phyloP scores from a whole-genome alignment of 345 rosid genomes.

The Gossypium herbaceum region DNA sequence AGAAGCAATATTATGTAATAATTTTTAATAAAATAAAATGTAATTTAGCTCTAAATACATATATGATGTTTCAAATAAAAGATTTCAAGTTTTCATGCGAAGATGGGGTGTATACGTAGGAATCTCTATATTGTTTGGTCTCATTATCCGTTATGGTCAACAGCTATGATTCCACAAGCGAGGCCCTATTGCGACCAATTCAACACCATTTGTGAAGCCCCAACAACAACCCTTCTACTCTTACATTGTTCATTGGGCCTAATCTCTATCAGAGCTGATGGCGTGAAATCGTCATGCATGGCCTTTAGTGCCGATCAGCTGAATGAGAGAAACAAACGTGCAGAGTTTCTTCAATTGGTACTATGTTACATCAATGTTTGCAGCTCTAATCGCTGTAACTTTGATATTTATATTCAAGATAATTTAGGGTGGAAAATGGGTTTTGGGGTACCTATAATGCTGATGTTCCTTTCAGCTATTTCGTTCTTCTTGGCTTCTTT shows the following conservation, averaged over 20 bases:
- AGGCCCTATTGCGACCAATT: constrained; percentile 28
- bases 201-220: constrained; percentile 20
- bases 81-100: background rate
- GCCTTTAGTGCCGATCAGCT: constrained; percentile 65
- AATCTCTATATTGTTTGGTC: background rate
- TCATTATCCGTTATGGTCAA: constrained; percentile 20
- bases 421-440: constrained; percentile 52
- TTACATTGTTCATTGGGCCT: constrained; percentile 35
- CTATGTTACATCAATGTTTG: constrained; percentile 24
- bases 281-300: constrained; percentile 45
- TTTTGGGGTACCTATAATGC: constrained; percentile 39
- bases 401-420: constrained; percentile 51
- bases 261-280: constrained; percentile 52
- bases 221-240: constrained; percentile 22
- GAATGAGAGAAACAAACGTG: constrained; percentile 3
- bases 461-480: constrained; percentile 40
- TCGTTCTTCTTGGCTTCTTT: constrained; percentile 42
- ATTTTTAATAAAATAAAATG: too few species aligned
- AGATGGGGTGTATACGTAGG: too few species aligned
- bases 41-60: too few species aligned
- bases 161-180: constrained; percentile 32
- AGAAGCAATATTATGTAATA: too few species aligned
- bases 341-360: constrained; percentile 52
- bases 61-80: too few species aligned
- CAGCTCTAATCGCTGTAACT: constrained; percentile 35